Percentiles rank a stretch among this genome's conserved stretches.
phyloP scores from a whole-genome alignment of 2,329 filamentous ascomycete genomes.

The Aspergillus sp. region DNA sequence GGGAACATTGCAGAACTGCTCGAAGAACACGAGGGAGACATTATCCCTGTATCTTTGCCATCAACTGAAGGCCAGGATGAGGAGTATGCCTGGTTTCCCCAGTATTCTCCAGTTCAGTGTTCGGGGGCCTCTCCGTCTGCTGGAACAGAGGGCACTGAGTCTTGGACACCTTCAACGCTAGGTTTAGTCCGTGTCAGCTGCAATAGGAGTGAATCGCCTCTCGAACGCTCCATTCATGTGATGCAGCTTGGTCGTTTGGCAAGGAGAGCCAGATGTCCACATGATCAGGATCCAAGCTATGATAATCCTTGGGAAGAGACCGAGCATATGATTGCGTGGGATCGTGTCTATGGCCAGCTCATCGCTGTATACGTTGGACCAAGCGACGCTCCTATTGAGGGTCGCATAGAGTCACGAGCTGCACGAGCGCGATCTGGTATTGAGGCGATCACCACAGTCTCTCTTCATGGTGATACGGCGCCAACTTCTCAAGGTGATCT shows the following conservation, averaged over 20 bases:
- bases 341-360: slow-evolving; percentile 33
- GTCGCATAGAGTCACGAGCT: slow-evolving; percentile 1
- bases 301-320: slow-evolving; percentile 32
- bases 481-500: neutral
- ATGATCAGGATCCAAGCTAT: neutral
- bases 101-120: slow-evolving; percentile 38
- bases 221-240: slow-evolving; percentile 31
- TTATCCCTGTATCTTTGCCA: slow-evolving; percentile 25
- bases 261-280: slow-evolving; percentile 19
- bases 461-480: neutral
- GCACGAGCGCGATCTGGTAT: slow-evolving; percentile 10
- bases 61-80: slow-evolving; percentile 1
- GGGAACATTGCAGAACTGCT: slow-evolving; percentile 33
- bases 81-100: slow-evolving; percentile 37
- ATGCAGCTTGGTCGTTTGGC: slow-evolving; percentile 42
- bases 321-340: slow-evolving; percentile 41
- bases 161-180: slow-evolving; percentile 28
- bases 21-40: slow-evolving; percentile 37
- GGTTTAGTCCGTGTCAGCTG: slow-evolving; percentile 36
- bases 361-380: slow-evolving; percentile 35
- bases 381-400: slow-evolving; percentile 5
- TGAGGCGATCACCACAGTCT: slow-evolving; percentile 14
- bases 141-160: slow-evolving; percentile 12
- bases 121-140: slow-evolving; percentile 14
- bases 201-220: slow-evolving; percentile 24